These are phyloP conservation scores for Polytolypa hystricis DNA, from an alignment of 2,329 filamentous ascomycete species.

Conservation along the genomic window DNA sequence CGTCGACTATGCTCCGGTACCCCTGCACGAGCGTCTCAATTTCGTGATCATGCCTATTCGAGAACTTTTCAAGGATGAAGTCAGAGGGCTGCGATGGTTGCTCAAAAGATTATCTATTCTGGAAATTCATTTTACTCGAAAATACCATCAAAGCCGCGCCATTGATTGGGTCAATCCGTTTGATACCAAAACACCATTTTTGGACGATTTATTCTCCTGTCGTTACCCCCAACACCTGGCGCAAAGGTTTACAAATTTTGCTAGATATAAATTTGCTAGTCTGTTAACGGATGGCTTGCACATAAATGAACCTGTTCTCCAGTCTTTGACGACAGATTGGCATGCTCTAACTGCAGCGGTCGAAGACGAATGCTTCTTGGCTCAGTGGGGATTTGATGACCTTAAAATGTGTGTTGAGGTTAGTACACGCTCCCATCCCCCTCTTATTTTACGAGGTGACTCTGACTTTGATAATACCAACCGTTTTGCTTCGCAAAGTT, in stretches of 20 bases:
- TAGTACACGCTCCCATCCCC: slow-evolving; percentile 7
- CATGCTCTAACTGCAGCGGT: slow-evolving; percentile 21
- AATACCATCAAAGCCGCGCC: slow-evolving; percentile 22
- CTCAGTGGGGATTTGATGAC: slow-evolving; percentile 22
- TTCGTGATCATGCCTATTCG: slow-evolving; percentile 31
- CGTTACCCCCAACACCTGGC: slow-evolving; percentile 24
- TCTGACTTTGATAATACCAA: slow-evolving; percentile 3
- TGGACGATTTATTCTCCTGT: slow-evolving; percentile 25
- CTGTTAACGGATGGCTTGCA: slow-evolving; percentile 18
- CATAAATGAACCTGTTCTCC: slow-evolving; percentile 15
- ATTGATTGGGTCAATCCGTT: slow-evolving; percentile 28
- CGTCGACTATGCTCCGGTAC: slow-evolving; percentile 7
- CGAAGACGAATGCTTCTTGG: slow-evolving; percentile 30
- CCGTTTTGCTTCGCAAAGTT: slow-evolving; percentile 13
- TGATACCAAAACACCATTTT: slow-evolving; percentile 20
- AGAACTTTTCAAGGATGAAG: slow-evolving; percentile 22
- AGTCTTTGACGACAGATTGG: slow-evolving; percentile 21
- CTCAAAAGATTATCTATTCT: slow-evolving; percentile 28
- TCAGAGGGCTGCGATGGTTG: slow-evolving; percentile 21
- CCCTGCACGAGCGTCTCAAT: slow-evolving; percentile 17
- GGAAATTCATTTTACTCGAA: slow-evolving; percentile 23
- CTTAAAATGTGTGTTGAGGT: slow-evolving; percentile 28
- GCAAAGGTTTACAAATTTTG: slow-evolving; percentile 19
- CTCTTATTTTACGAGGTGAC: too few species aligned
- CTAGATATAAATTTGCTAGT: slow-evolving; percentile 21